phyloP scores from a whole-genome alignment of 2,329 filamentous ascomycete genomes.

The Microsporum audouinii region DNA sequence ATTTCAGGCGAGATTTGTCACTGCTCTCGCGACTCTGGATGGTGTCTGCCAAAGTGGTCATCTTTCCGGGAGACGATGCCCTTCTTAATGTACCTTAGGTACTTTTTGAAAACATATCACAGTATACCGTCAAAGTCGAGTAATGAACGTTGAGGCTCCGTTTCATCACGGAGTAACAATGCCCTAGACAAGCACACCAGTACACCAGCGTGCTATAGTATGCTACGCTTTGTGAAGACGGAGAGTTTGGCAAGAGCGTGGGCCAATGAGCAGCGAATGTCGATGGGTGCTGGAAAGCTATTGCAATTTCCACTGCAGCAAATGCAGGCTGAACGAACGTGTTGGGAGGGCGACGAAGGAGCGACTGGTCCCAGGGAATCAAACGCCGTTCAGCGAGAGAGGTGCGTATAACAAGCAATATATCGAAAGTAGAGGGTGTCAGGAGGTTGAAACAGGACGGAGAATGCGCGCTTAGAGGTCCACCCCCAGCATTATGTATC shows the following conservation, averaged over 20 bases:
- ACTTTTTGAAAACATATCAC: background rate
- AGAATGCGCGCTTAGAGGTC: background rate
- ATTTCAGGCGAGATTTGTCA: conserved; percentile 26
- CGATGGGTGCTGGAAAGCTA: background rate
- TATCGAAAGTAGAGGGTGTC: background rate
- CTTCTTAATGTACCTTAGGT: background rate
- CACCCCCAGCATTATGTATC: background rate
- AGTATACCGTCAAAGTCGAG: background rate
- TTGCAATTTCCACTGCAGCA: background rate
- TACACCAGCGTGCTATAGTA: background rate
- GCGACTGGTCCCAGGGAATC: background rate
- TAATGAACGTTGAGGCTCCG: background rate
- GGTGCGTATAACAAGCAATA: background rate
- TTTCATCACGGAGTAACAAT: background rate
- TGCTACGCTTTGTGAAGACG: background rate
- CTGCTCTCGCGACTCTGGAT: conserved; percentile 4
- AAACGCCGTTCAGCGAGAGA: background rate
- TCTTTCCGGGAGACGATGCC: background rate
- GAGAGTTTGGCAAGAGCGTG: background rate
- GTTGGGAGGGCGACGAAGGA: background rate
- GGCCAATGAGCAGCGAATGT: background rate
- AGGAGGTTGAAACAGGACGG: background rate
- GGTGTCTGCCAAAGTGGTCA: background rate
- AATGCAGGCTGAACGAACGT: background rate
- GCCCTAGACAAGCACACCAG: background rate